Conservation (phyloP, 1,139 yeast genomes). For the Yamadazyma trypodendri region DNA sequence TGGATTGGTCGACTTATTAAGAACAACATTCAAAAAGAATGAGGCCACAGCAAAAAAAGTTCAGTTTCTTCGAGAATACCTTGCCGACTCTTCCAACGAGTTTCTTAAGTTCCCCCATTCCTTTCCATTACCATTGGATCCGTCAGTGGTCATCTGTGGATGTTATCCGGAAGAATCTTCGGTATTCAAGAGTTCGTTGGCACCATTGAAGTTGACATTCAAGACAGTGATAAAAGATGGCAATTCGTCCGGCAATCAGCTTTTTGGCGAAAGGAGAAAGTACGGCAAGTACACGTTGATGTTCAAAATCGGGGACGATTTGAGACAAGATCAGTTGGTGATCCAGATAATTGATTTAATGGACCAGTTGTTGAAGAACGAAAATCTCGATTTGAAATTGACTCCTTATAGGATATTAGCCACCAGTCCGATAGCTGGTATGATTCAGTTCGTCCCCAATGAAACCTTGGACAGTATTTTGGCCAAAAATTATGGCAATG, state of each 20-base stretch:
- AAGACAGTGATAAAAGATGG: conserved; percentile 46
- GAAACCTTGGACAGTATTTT: conserved; percentile 84
- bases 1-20: conserved; percentile 37
- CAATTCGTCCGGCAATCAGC: conserved; percentile 22
- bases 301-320: conserved; percentile 95
- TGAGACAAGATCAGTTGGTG: conserved; percentile 93
- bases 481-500: conserved; percentile 48
- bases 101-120: conserved; percentile 47
- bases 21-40: conserved; percentile 41
- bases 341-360: conserved; percentile 87
- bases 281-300: conserved; percentile 73
- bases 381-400: conserved; percentile 81
- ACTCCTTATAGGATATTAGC: conserved; percentile 92
- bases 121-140: conserved; percentile 71
- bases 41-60: conserved; percentile 46
- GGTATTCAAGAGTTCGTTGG: conserved; percentile 86
- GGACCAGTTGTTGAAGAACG: conserved; percentile 87
- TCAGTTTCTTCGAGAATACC: conserved; percentile 42
- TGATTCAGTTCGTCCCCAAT: conserved; percentile 89
- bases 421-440: conserved; percentile 87
- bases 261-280: conserved; percentile 36
- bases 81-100: conserved; percentile 42
- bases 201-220: conserved; percentile 82
- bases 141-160: conserved; percentile 65
- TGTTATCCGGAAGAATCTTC: conserved; percentile 76